phyloP scores from a whole-genome alignment of 768 basidiomycete genomes.

The Amanita phalloides region DNA sequence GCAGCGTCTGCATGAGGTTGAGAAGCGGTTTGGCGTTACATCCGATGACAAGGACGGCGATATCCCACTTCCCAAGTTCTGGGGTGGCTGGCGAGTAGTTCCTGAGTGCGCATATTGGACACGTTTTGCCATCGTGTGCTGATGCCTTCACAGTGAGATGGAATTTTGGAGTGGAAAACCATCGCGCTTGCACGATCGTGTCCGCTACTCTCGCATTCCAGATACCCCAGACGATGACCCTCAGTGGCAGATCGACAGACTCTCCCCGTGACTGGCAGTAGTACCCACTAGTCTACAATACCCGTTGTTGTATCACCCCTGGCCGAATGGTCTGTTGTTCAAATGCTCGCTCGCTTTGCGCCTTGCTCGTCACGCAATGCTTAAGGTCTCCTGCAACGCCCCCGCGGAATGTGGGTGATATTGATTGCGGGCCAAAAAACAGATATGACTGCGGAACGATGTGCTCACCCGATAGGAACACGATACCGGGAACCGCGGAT shows the following conservation, averaged over 20 bases:
- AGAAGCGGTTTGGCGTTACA: conserved; percentile 43
- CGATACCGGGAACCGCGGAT: conserved; percentile 22
- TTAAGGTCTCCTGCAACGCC: too few relatives aligned
- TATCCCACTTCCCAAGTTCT: conserved; percentile 78
- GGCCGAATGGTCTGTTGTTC: conserved; percentile 27
- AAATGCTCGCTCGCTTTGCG: conserved; percentile 14
- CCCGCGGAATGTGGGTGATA: too few relatives aligned
- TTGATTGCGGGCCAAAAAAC: too few relatives aligned
- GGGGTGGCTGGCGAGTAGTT: conserved; percentile 96
- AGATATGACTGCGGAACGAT: not conserved
- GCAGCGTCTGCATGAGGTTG: conserved; percentile 44
- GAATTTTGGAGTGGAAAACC: conserved; percentile 98
- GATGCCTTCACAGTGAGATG: conserved; percentile 53
- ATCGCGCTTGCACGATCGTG: conserved; percentile 87
- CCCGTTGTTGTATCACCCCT: conserved; percentile 11
- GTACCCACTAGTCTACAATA: conserved; percentile 7
- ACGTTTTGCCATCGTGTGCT: conserved; percentile 4
- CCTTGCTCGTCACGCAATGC: too few relatives aligned
- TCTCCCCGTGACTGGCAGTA: conserved; percentile 48
- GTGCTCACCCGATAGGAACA: conserved; percentile 36
- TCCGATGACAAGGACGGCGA: conserved; percentile 30
- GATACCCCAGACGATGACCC: conserved; percentile 36
- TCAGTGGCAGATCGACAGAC: conserved; percentile 69
- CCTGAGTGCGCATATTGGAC: conserved; percentile 51
- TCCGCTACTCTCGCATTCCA: conserved; percentile 57